Base-by-base conservation (phyloP, 345 rosid genomes). In the Lepidium aucheri region DNA sequence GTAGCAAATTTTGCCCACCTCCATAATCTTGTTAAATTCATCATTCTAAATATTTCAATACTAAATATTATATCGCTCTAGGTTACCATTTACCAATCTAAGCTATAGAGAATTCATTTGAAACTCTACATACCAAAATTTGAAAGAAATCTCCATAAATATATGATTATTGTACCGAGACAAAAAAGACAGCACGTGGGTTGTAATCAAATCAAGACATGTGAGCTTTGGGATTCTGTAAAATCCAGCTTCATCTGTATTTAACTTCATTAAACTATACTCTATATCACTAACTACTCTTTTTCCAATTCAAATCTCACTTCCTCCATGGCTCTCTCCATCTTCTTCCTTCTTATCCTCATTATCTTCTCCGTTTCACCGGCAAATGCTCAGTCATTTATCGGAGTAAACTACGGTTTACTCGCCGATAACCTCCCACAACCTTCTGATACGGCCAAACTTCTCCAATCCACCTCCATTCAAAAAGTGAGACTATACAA, bases 401-500 rank as follows among this genome's bases (percentile, higher is more conserved):
- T 91, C 28, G 96, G 96, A 12, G 86, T 86, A 26, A 91, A 91
- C 80, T 91, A 88, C 41, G 97, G 97, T 15, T 82, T 82, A 68
- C 78, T 88, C n/a, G 90, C 96, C 1, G 85, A 91, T 75, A 86
- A 91, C 74, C 85, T 91, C 35, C 97, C 96, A 7, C 79, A 88
- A 38, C 90, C 97, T 3, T 66, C 79, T 5, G 81, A 88, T 24
- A 85, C 97, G 1, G 88, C 90, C 28, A 88, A 81, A 82, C 89
- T 91, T 44, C 86, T 91, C 39, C 81, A 88, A 43, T 80, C 97
- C 4, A 88, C 91, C 1, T 58, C 88, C 34, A 84, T 91, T 24
- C 81, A 84, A 26, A 88, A 85, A 26, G 78, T 91, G 42, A 76
- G 96, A 43, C 76, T 91, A 11, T 91, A 88, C 78, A 94, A 87